Conservation (phyloP, 768 basidiomycete species). For the Amanita phalloides region DNA sequence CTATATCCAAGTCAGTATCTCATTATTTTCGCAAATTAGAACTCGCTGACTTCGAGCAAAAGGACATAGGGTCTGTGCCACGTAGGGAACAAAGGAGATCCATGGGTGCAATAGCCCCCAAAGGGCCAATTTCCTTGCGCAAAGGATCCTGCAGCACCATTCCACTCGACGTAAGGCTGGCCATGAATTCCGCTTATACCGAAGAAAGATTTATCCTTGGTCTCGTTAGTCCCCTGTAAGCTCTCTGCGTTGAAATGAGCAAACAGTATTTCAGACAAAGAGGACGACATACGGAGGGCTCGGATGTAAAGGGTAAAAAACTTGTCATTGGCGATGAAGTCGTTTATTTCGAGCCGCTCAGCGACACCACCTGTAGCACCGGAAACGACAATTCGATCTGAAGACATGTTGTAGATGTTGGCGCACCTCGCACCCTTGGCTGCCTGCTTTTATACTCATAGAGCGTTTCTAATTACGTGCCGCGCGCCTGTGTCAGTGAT, state of each 20-base stretch:
- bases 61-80: slow-evolving; percentile 46
- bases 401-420: neutral
- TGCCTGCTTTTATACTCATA: neutral
- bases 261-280: neutral
- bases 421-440: neutral
- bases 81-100: slow-evolving; percentile 40
- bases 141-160: slow-evolving; percentile 22
- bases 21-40: neutral
- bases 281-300: slow-evolving; percentile 26
- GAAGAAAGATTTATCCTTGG: slow-evolving; percentile 27
- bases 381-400: slow-evolving; percentile 14
- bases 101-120: slow-evolving; percentile 49
- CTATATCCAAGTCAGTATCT: slow-evolving; percentile 15
- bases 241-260: slow-evolving; percentile 12
- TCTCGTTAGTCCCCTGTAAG: slow-evolving; percentile 21
- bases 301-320: slow-evolving; percentile 43
- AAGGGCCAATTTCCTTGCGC: slow-evolving; percentile 12
- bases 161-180: slow-evolving; percentile 33
- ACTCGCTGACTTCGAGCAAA: slow-evolving; percentile 32
- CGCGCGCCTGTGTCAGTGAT: neutral
- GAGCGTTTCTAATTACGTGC: neutral
- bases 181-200: slow-evolving; percentile 43
- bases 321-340: slow-evolving; percentile 28
- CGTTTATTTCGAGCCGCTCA: slow-evolving; percentile 32
- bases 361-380: slow-evolving; percentile 19